These are phyloP conservation scores for Eremomyces bilateralis DNA, from an alignment of 495 filamentous ascomycete genomes.

Conservation along the genomic window DNA sequence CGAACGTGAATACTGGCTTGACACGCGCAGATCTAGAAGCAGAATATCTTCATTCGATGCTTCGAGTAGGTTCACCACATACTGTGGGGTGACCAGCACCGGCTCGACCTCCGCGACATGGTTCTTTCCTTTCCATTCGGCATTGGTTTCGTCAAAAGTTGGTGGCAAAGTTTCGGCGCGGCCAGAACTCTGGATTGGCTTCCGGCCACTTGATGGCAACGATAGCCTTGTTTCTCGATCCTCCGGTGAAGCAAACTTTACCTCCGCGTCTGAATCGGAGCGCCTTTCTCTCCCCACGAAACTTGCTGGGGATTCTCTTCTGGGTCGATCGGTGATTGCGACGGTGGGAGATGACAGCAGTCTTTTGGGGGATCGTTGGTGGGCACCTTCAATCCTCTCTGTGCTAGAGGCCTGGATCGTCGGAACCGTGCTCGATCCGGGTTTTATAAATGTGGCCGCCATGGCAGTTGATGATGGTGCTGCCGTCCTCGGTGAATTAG, in stretches of 20 bases:
- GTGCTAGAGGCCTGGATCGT: no score
- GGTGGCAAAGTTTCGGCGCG: slow-evolving; percentile 33
- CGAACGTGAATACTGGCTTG: slow-evolving; percentile 54
- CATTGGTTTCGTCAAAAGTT: not conserved
- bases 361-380: slow-evolving; percentile 10
- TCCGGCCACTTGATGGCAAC: no score
- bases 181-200: no score
- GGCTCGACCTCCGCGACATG: no score
- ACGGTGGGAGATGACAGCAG: slow-evolving; percentile 15
- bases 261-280: no score
- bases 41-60: slow-evolving; percentile 34
- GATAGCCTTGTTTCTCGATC: no score
- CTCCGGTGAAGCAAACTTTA: slow-evolving; percentile 9
- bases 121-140: not conserved
- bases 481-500: no score
- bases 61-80: slow-evolving; percentile 46
- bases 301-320: slow-evolving; percentile 20
- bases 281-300: slow-evolving; percentile 12
- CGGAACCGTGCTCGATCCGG: not conserved
- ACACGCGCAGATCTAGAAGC: slow-evolving; percentile 75
- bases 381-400: no score
- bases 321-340: slow-evolving; percentile 17
- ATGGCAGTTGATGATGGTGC: no score
- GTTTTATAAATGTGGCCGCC: not conserved
- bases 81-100: slow-evolving; percentile 36